A percentile compares a stretch with the other conserved stretches of the same genome.
phyloP scores from a whole-genome alignment of 2,329 filamentous ascomycete genomes.

The Aureobasidium pullulans region DNA sequence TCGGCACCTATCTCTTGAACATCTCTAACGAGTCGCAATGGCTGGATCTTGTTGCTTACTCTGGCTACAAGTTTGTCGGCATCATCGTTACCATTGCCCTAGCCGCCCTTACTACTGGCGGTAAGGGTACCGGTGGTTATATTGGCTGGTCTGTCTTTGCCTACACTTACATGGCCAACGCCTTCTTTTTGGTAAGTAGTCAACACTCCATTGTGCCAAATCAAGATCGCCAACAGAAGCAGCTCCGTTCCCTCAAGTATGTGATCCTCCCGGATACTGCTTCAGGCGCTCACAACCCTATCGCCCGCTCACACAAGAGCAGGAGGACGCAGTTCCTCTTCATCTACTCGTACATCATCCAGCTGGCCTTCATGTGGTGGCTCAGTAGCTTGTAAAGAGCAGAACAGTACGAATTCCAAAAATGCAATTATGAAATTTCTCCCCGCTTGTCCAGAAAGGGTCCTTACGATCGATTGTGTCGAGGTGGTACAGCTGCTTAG shows the following conservation, averaged over 20 bases:
- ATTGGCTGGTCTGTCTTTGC: conserved; percentile 80
- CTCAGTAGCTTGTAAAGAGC: conserved; percentile 43
- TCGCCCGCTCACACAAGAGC: conserved; percentile 78
- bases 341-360: conserved; percentile 87
- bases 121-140: conserved; percentile 79
- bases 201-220: not conserved
- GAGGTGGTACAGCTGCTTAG: too few species aligned
- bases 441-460: not conserved
- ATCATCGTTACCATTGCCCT: conserved; percentile 83
- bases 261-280: conserved; percentile 75
- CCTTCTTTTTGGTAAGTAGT: conserved; percentile 78
- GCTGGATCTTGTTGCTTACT: conserved; percentile 89
- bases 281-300: conserved; percentile 53
- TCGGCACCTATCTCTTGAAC: conserved; percentile 86
- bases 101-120: conserved; percentile 68
- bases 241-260: conserved; percentile 94
- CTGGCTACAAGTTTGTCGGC: conserved; percentile 96
- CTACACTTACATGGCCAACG: conserved; percentile 91
- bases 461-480: not conserved
- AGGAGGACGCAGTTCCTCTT: conserved; percentile 88
- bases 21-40: conserved; percentile 93
- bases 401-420: not conserved
- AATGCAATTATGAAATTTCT: not conserved
- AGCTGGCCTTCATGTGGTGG: conserved; percentile 91
- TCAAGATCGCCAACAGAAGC: conserved; percentile 6